Evolutionary conservation across 192 early-diverging fungal species (phyloP).

Genomic region (Backusella liffmaniae): DNA sequence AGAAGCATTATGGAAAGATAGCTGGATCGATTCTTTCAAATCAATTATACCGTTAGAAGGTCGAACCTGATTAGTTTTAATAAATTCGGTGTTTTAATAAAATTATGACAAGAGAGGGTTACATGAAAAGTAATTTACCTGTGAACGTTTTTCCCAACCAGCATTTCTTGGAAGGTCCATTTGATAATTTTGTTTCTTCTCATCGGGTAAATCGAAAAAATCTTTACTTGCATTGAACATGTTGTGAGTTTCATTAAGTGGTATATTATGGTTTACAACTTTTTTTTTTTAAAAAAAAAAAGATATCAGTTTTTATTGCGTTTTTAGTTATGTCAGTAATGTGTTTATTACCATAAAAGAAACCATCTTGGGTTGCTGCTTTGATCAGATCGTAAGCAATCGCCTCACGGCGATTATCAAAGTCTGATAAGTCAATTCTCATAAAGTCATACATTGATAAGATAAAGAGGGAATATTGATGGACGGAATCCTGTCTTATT

Average conservation of each 20-base stretch:
- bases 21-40: constrained; percentile 30
- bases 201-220: constrained; percentile 31
- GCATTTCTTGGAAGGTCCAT: constrained; percentile 29
- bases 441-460: constrained; percentile 15
- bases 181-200: constrained; percentile 25
- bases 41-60: constrained; percentile 11
- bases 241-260: not conserved
- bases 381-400: constrained; percentile 27
- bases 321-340: not conserved
- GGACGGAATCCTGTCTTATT: not conserved
- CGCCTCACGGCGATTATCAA: constrained; percentile 24
- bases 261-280: constrained; percentile 31
- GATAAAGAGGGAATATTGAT: not conserved
- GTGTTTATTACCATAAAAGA: constrained; percentile 29
- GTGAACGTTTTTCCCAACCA: constrained; percentile 28
- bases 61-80: constrained; percentile 8
- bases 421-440: constrained; percentile 29
- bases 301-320: not conserved
- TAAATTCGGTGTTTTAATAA: not conserved
- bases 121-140: constrained; percentile 16
- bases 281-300: not conserved
- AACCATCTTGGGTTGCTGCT: constrained; percentile 25
- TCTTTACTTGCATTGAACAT: constrained; percentile 24
- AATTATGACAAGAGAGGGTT: not conserved
- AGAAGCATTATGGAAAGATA: constrained; percentile 24